Evolutionary conservation across 306 rosid species (phyloP).

Genomic region (Pueraria montana): DNA sequence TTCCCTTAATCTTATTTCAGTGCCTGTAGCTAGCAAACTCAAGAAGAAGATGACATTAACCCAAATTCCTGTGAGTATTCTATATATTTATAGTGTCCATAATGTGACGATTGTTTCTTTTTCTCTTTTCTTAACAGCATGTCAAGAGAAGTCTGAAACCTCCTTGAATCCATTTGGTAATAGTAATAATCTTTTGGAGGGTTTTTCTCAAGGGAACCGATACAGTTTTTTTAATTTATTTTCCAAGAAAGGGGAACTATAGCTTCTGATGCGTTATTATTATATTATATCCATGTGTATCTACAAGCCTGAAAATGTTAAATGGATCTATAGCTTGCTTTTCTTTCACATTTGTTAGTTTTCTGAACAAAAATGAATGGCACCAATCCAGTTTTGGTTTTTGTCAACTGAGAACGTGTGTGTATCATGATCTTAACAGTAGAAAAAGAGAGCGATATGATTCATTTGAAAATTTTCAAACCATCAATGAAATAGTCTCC

Average conservation of each 20-base stretch:
- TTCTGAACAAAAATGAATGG: neutral
- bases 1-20: constrained; percentile 8
- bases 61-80: constrained; percentile 62
- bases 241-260: constrained; percentile 11
- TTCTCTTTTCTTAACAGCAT: neutral
- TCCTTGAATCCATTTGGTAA: constrained; percentile 7
- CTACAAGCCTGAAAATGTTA: constrained; percentile 4
- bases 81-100: neutral
- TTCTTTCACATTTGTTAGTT: constrained; percentile 25
- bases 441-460: neutral
- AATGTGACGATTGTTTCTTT: neutral
- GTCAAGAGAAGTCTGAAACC: constrained; percentile 26
- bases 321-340: constrained; percentile 24
- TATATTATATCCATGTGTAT: neutral
- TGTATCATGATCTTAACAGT: constrained; percentile 25
- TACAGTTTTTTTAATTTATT: neutral
- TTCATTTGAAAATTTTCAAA: constrained; percentile 32
- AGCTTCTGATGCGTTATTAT: constrained; percentile 8
- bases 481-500: constrained; percentile 1
- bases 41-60: constrained; percentile 50
- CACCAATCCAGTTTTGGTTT: constrained; percentile 7
- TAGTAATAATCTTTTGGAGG: constrained; percentile 1
- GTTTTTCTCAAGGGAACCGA: constrained; percentile 1
- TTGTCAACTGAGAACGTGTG: constrained; percentile 37
- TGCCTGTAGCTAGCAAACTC: constrained; percentile 23